Evolutionary conservation across 1,139 yeast genomes (phyloP).

Genomic region (Arxiozyma bovina): DNA sequence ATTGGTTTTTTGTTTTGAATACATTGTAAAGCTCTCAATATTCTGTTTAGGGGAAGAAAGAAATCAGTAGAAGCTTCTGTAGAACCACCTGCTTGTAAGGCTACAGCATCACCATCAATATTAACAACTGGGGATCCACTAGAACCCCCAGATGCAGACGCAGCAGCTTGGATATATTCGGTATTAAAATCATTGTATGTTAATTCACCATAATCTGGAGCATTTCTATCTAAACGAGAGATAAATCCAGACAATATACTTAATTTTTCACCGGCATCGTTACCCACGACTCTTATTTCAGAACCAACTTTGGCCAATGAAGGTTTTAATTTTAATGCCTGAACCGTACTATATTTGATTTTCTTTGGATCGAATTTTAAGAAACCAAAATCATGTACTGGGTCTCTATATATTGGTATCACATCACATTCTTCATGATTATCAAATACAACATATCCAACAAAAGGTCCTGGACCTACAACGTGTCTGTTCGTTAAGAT

Average conservation of each 20-base stretch:
- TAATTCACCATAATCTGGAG: conserved; percentile 85
- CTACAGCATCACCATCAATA: conserved; percentile 79
- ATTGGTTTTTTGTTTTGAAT: conserved; percentile 51
- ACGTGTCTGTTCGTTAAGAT: conserved; percentile 90
- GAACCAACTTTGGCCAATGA: conserved; percentile 81
- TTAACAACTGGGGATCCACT: conserved; percentile 92
- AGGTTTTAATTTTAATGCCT: conserved; percentile 62
- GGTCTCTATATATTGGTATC: conserved; percentile 73
- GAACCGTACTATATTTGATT: conserved; percentile 66
- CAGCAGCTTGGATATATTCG: conserved; percentile 94
- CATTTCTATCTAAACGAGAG: conserved; percentile 83
- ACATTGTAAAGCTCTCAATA: conserved; percentile 69
- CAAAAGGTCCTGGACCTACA: conserved; percentile 90
- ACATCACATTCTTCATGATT: conserved; percentile 92
- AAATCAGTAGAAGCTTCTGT: conserved; percentile 89
- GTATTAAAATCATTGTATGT: conserved; percentile 95
- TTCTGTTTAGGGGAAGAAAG: conserved; percentile 79
- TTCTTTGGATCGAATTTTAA: conserved; percentile 63
- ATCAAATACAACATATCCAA: conserved; percentile 85
- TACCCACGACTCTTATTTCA: conserved; percentile 90
- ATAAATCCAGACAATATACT: conserved; percentile 86
- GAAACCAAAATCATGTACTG: conserved; percentile 79
- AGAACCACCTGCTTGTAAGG: conserved; percentile 90
- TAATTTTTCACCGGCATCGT: conserved; percentile 91
- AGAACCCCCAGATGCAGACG: conserved; percentile 91